Base-by-base conservation (phyloP, 805 yeast species). In the Schwanniomyces vanrijiae region DNA sequence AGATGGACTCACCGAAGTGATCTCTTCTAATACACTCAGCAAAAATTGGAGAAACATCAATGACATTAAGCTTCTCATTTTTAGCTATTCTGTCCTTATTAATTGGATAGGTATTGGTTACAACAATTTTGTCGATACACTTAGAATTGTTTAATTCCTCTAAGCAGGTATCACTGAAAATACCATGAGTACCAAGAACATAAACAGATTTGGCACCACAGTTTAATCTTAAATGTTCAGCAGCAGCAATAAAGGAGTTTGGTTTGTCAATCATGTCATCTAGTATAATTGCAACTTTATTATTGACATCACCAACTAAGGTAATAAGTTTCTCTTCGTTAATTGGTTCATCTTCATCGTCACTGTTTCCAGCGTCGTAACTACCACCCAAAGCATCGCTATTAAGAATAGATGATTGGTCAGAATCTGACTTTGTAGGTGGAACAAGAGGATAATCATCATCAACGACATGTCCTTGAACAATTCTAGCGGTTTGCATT, bases 21-120 rank as follows among this genome's bases (percentile, higher is more conserved):
- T 94, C 97, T 75, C 99, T 87, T 73, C 99, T 85, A 51, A 94
- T 92, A 69, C 98, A 94, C 75, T 94, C 99, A 29, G 98, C 98
- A 62, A 94, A 88, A 45, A 94, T 90, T 16, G 96, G 87, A 51
- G 97, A 87, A 42, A 94, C 95, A 62, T 94, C 99, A 59, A 94
- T 90, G 42, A 90, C 86, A 13, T 83, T 83, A 58, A 94, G 76
- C 68, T 94, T 94, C 49, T 81, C 73, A 52, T 84, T 77, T 42
- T 74, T 76, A 44, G 73, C 76, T 26, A 79, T 68, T 55, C 80
- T 76, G 49, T 81, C 86, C 54, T 78, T 78, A 16, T 85, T 73
- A 43, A 92, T 88, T 48, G 99, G 99, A 61, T 90, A 94, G 3
- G 99, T 91, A 72, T 94, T 94, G 21, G 99, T 94, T 49, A 90